Base-by-base conservation (phyloP, 331 rosid species). In the Ulmus americana region DNA sequence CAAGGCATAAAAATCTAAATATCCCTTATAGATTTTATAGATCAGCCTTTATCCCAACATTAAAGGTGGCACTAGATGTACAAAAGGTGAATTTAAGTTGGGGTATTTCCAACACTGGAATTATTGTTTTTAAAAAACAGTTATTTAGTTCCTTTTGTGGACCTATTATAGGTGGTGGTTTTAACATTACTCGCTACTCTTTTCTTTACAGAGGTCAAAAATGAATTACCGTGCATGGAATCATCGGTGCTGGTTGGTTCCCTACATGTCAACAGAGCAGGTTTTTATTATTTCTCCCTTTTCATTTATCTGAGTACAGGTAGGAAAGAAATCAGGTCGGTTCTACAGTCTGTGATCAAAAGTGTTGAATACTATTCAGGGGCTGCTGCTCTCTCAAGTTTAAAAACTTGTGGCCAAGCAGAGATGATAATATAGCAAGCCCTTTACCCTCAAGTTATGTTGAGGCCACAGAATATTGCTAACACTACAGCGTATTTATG, bases 161-260 rank as follows among this genome's bases (percentile, higher is more conserved):
- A 48, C 0, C 5, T 14, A 14, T 48, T 3, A 48, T 13, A 13
- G 18, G 53, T n/a, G 2, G 53, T 48, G 53, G 5, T 48, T 28
- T 28, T 48, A 7, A 48, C 6, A 48, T 48, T 48, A 11, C 7
- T 48, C n/a, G 53, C 53, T 11, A 61, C 58, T 45, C 61, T 74
- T 79, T 73, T 63, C 61, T 71, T 70, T 71, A 50, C 82, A 92
- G 98, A 85, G 82, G 68, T 87, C 88, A 55, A 92, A 89, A 82
- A 92, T 89, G 97, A 92, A 92, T 75, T 87, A 89, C 69, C 91
- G 95, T 69, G 97, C 97, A 70, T 92, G 97, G 97, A 89, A 82
- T 73, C 91, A 92, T 68, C 86, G 97, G 6, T 73, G 90, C 85
- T 89, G 95, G 98, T 76, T 92, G 75, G 84, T 87, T 72, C 70